Base-by-base conservation (phyloP, 192 early-diverging fungal genomes). In the Gaertneriomyces semiglobifer region DNA sequence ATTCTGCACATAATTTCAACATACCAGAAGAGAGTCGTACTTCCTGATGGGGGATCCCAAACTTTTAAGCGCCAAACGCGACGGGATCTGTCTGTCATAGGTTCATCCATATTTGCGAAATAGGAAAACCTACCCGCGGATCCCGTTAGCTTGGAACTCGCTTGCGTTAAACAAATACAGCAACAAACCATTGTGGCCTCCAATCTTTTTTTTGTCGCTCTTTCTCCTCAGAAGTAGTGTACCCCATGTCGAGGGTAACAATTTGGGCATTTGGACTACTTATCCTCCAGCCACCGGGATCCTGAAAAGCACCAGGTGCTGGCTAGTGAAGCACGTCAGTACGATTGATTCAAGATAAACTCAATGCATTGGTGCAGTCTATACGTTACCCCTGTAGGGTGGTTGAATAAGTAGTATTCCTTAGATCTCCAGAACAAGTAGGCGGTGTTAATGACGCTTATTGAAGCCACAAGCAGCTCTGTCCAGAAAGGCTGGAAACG, bases 261-360 rank as follows among this genome's bases (percentile, higher is more conserved):
- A 72, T 65, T 19, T 60, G 12, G 0, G 70, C 70, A 38, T 72
- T 67, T 44, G 63, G 63, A 42, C 60, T 63, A 2, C 14, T 43
- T 8, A 72, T 48, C 20, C 43, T 56, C 69, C 69, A 69, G 16
- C 48, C 19, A 33, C 25, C 25, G 25, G 25, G 53, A 14, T 8
- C 8, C 38, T 14, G 53, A 18, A 14, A 25, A 18, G 38, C 7
- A 7, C 19, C 53, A 14, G 38, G 8, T 53, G 53, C 8, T 10
- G 53, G 19, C 8, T 18, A 7, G 8, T 33, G 14, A 59, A 59
- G 12, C 25, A 18, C n/a, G 55, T 11, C 2, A 12, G 55, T 57
- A 1, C 14, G 16, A 8, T 53, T 18, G 10, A 14, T 39, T 1
- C 8, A 16, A 9, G 4, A 53, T 10, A 9, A 16, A 55, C 40